Percentiles rank a stretch among this genome's conserved stretches.
Evolutionary conservation across 1,284 basidiomycete species (phyloP).

Genomic region (Microbotryum lychnidis-dioicae): DNA sequence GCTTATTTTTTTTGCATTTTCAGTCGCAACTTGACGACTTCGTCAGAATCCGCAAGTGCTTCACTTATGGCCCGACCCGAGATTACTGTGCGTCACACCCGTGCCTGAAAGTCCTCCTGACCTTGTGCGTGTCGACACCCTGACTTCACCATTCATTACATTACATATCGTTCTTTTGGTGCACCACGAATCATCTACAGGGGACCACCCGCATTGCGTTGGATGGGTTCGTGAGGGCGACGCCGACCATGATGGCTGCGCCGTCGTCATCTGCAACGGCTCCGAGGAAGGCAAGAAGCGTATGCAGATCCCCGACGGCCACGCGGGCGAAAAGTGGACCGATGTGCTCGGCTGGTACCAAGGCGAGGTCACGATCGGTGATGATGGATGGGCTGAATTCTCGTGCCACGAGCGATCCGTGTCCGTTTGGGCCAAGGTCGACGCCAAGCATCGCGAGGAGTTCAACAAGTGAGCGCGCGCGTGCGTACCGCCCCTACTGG

Average conservation of each 20-base stretch:
- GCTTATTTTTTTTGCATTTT: conserved; percentile 11
- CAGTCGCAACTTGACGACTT: conserved; percentile 46
- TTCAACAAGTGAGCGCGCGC: conserved; percentile 36
- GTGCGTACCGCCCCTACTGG: too few relatives aligned
- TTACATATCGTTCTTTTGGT: background rate
- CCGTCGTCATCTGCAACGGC: conserved; percentile 45
- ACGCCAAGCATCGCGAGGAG: conserved; percentile 46
- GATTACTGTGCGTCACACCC: conserved; percentile 32
- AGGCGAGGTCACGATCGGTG: conserved; percentile 49
- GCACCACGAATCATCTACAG: conserved; percentile 40
- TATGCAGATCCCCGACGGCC: conserved; percentile 41
- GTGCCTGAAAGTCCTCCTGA: conserved; percentile 18
- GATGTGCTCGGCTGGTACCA: conserved; percentile 51
- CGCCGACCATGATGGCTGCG: conserved; percentile 45
- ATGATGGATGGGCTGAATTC: conserved; percentile 48
- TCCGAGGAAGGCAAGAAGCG: conserved; percentile 10
- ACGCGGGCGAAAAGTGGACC: conserved; percentile 50
- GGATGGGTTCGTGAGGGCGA: conserved; percentile 50
- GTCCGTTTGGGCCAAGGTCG: conserved; percentile 48
- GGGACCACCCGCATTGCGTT: conserved; percentile 47
- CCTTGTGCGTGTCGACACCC: background rate
- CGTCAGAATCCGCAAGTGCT: conserved; percentile 36
- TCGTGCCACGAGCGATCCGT: conserved; percentile 45
- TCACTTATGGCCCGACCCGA: conserved; percentile 44
- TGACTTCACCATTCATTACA: background rate